phyloP scores from a whole-genome alignment of 257 asterid species.

The Solanum raphanifolium region DNA sequence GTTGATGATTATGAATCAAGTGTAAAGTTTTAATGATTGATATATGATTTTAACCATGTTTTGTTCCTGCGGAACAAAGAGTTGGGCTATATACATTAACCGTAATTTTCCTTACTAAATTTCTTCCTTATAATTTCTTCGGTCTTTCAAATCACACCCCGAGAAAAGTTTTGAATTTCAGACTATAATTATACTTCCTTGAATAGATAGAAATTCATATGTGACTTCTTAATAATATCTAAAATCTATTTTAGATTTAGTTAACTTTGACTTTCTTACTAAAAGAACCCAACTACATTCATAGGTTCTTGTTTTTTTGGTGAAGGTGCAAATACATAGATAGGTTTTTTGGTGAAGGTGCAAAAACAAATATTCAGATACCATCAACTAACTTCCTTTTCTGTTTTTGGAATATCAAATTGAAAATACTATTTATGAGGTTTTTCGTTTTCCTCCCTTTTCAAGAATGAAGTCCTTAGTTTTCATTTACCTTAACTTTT shows the following conservation, averaged over 20 bases:
- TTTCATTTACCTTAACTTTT: no score
- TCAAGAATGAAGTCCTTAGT: no score
- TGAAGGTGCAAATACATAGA: no score
- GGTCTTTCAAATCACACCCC: not conserved
- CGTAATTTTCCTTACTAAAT: not conserved
- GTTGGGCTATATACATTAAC: not conserved
- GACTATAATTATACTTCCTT: not conserved
- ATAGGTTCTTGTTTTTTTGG: not conserved
- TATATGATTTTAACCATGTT: not conserved
- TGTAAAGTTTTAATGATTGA: slow-evolving; percentile 19
- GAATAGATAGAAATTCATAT: not conserved
- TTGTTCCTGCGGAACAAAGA: not conserved
- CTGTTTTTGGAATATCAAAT: not conserved
- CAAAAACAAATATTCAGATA: not conserved
- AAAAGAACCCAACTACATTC: not conserved
- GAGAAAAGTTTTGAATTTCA: not conserved
- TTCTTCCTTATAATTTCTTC: not conserved
- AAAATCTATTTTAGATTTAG: no score
- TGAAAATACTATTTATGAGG: not conserved
- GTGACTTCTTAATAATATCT: not conserved
- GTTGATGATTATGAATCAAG: not conserved
- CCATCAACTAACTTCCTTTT: not conserved
- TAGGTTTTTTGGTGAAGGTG: not conserved
- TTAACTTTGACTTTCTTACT: not conserved
- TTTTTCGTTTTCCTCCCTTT: not conserved